Evolutionary conservation across 2,329 filamentous ascomycete species (phyloP).

Genomic region (Phaeosphaeria sp.): DNA sequence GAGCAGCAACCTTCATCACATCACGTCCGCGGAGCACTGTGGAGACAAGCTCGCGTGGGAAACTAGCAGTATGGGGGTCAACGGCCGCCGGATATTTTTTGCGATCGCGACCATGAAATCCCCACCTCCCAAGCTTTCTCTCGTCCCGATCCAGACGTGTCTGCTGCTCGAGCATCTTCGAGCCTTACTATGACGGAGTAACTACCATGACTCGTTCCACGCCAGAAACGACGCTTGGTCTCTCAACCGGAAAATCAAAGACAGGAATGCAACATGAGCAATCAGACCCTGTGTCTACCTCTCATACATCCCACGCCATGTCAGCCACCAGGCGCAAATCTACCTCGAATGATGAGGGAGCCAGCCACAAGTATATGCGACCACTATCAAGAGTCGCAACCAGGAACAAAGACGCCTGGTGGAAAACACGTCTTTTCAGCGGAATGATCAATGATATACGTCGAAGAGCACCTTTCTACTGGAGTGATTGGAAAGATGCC

Average conservation of each 20-base stretch:
- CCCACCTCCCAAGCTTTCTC: background rate
- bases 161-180: background rate
- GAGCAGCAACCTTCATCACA: background rate
- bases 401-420: constrained; percentile 62
- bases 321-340: constrained; percentile 6
- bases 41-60: background rate
- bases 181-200: background rate
- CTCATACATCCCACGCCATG: constrained; percentile 26
- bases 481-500: constrained; percentile 83
- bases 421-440: constrained; percentile 75
- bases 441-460: constrained; percentile 82
- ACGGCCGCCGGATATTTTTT: background rate
- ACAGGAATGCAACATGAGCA: background rate
- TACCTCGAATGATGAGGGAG: constrained; percentile 1
- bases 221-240: background rate
- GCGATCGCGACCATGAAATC: background rate
- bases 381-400: constrained; percentile 16
- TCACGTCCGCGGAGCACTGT: background rate
- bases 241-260: background rate
- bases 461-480: constrained; percentile 77
- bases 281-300: background rate
- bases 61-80: background rate
- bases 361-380: constrained; percentile 25
- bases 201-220: background rate
- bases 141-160: background rate